Percentiles rank a stretch among this genome's conserved stretches.
Evolutionary conservation across 2,329 filamentous ascomycete species (phyloP).

Genomic region (Penicillium hordei): DNA sequence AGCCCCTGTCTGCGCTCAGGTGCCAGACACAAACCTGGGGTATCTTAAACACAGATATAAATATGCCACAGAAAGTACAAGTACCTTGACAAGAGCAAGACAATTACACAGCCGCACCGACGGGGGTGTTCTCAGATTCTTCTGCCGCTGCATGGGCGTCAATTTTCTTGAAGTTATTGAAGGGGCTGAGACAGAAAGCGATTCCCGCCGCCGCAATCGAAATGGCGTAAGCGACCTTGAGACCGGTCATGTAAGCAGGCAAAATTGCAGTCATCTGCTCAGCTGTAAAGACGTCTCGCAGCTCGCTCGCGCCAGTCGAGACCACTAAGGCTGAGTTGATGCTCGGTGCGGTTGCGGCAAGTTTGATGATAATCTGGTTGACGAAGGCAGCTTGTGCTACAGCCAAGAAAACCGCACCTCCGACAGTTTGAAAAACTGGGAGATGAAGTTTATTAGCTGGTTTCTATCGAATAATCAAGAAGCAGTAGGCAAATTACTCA

Average conservation of each 20-base stretch:
- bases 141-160: background rate
- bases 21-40: background rate
- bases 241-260: background rate
- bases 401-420: constrained; percentile 6
- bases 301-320: background rate
- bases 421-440: constrained; percentile 9
- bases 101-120: background rate
- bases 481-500: background rate
- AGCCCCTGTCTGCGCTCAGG: no score
- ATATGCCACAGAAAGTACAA: background rate
- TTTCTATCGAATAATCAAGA: background rate
- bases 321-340: background rate
- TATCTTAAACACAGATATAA: background rate
- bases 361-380: constrained; percentile 1
- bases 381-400: constrained; percentile 11
- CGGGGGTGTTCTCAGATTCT: no score
- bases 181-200: background rate
- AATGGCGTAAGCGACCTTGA: background rate
- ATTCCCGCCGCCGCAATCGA: background rate
- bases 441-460: background rate
- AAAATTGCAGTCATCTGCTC: background rate
- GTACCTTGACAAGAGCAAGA: background rate
- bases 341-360: background rate
- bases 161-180: background rate
- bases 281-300: background rate